phyloP scores from a whole-genome alignment of 306 rosid genomes.

The Cotoneaster glaucophyllus region DNA sequence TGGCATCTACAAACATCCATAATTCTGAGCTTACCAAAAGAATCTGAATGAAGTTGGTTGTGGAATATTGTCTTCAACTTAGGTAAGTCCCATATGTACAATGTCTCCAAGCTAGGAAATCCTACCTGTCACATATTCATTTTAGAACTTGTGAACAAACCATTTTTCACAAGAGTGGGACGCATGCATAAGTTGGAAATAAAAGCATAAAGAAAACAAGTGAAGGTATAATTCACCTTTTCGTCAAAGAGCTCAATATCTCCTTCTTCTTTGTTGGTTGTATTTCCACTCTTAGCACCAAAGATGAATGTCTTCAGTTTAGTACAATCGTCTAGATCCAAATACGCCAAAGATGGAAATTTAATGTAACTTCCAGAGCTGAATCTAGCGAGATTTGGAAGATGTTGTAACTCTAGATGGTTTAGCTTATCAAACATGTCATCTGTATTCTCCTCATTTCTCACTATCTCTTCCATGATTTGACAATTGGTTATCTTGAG shows the following conservation, averaged over 20 bases:
- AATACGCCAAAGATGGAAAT: background rate
- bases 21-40: background rate
- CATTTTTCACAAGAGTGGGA: background rate
- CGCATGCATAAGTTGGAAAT: background rate
- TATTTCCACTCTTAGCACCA: too few relatives aligned
- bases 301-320: background rate
- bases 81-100: background rate
- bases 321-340: background rate
- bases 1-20: background rate
- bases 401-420: background rate
- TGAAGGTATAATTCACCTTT: background rate
- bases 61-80: background rate
- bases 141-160: background rate
- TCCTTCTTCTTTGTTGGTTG: too few relatives aligned
- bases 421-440: background rate
- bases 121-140: background rate
- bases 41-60: background rate
- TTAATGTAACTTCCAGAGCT: background rate
- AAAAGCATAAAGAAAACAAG: background rate
- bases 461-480: conserved; percentile 12
- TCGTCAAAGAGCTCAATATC: background rate
- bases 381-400: background rate
- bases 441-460: background rate
- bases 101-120: background rate
- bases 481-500: conserved; percentile 20